Base-by-base conservation (phyloP, 495 filamentous ascomycete species). In the Neurospora sp. region DNA sequence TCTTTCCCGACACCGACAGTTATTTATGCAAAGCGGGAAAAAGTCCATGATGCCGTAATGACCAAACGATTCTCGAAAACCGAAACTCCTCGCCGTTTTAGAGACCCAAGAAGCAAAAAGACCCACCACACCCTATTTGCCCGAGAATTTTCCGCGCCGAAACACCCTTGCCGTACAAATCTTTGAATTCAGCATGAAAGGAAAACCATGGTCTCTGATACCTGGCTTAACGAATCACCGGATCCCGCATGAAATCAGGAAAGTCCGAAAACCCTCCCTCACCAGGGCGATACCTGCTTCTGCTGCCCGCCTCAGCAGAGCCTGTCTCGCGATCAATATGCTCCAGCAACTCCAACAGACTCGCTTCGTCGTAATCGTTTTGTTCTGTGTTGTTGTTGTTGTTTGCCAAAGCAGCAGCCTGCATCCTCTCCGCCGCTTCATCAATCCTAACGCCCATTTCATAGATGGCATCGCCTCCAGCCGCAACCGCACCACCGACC, bases 231-330 rank as follows among this genome's bases (percentile, higher is more conserved):
- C 84, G 84, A 70, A 86, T 82, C 69, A 84, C 82, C 6, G 82
- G 80, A 31, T 85, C 82, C 47, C 81, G 75, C 83, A 85, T 84
- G 70, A 82, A 84, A 69, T 84, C 83, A 10, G 80, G 78, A 37
- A 81, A 75, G 31, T 68, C 78, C 8, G 74, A 72, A 20, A 82
- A 74, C 40, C 80, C 81, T 16, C 75, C 76, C 8, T 81, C 80
- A 4, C 79, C 78, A 9, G 76, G 27, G 3, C 42, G 69, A 9
- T 74, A 75, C 3, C 69, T 40, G 27, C 53, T 61, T 1, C 53
- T 61, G 27, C 27, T 27, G 27, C 53, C 53, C 10, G 12, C 53
- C 53, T 61, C 53, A 1, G 53, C 53, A 0, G 70, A 74, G 4
- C 44, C 35, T 0, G 71, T 70, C 68, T 71, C 22, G 12, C 73